A percentile compares a stretch with the other conserved stretches of the same genome.
Conservation (phyloP, 306 rosid genomes). For the Senna tora region DNA sequence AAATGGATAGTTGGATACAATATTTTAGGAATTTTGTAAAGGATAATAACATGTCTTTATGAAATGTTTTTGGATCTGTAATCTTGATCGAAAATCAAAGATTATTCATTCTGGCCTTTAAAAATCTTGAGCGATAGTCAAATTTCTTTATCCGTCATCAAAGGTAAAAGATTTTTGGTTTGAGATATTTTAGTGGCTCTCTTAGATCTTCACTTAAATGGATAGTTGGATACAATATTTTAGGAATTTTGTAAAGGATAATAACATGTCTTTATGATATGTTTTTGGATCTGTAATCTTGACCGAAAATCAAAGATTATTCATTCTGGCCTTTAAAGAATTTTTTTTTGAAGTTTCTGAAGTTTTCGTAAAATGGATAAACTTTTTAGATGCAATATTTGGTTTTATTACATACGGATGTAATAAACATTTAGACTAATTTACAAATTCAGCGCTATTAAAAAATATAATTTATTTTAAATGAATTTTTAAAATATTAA, state of each 20-base stretch:
- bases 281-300: background rate
- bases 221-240: background rate
- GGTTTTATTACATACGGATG: too few relatives aligned
- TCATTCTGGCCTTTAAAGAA: too few relatives aligned
- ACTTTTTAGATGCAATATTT: too few relatives aligned
- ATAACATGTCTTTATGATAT: background rate
- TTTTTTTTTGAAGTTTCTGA: too few relatives aligned
- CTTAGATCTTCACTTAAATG: background rate
- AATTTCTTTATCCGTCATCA: background rate
- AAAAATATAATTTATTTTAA: too few relatives aligned
- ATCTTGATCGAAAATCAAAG: background rate
- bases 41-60: background rate
- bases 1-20: background rate
- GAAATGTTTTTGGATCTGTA: background rate
- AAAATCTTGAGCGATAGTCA: background rate
- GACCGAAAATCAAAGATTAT: background rate
- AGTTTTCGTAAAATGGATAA: too few relatives aligned
- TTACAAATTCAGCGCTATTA: too few relatives aligned
- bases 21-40: background rate
- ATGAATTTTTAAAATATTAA: too few relatives aligned
- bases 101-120: too few relatives aligned
- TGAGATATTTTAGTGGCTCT: background rate
- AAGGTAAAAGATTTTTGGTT: background rate
- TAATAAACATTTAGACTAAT: too few relatives aligned
- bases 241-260: background rate